Base-by-base conservation (phyloP, 805 yeast genomes). In the Teunomyces gatunensis region DNA sequence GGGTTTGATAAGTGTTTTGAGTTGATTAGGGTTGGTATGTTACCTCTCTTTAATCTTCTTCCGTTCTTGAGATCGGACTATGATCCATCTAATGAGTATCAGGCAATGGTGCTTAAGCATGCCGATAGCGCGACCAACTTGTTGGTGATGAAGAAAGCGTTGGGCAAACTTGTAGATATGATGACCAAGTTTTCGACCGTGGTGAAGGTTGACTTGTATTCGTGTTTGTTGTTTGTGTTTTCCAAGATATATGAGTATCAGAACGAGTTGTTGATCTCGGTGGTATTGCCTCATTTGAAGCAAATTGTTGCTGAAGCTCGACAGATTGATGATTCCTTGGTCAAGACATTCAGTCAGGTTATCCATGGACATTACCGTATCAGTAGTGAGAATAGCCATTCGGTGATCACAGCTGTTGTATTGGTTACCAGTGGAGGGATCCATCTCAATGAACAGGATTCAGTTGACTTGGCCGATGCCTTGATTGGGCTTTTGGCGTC, bases 1-100 rank as follows among this genome's bases (percentile, higher is more conserved):
- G 84, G 83, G 44, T 84, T 87, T 46, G 96, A 89, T 55, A 89
- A 87, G 57, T 67, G 89, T 39, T 89, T 92, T 63, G 97, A 92
- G 60, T 70, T 91, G 21, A 66, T 90, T 43, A 74, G 96, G 52
- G 76, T 90, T 5, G 78, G 80, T 13, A 73, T 87, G 69, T 71
- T 84, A 17, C 84, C 88, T 0, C 66, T 90, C 13, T 76, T 84
- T 23, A 74, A 71, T 27, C 67, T 77, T 6, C 65, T 86, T 37
- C 91, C 95, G 6, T 78, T 82, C 45, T 68, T 84, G 35, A 75
- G 78, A 47, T 76, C 74, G 25, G 76, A 73, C 35, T 75, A 60
- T 46, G 68, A 77, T 42, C 54, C 64, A 9, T 55, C 52, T 7
- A 60, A 62, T 23, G 56, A 53, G 11, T 39, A 61, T 0, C 62